Evolutionary conservation across 495 filamentous ascomycete genomes (phyloP), one percentile per base, ranked within the genome.

Genomic region (Acidomyces sp.): DNA sequence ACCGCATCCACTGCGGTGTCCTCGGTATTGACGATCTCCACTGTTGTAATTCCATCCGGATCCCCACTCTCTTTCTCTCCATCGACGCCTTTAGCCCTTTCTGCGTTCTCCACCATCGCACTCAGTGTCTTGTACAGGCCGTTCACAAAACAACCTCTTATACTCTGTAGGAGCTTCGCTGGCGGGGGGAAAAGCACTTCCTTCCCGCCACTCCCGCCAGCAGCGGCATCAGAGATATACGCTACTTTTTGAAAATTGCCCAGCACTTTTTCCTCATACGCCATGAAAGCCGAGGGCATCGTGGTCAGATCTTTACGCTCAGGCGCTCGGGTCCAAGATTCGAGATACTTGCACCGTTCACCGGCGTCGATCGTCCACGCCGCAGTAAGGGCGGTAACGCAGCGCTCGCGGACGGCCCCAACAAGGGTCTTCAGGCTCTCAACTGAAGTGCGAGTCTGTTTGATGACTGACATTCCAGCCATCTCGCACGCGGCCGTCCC

Each of bases 21-120:
- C 26, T 11, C n/a, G n/a, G n/a, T n/a, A n/a, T n/a, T n/a, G n/a
- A n/a, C 37, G 19, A 15, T 23, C 35, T 26, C 34, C 7, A 34
- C 32, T 27, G 56, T 38, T 3, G 46, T 54, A 6, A 60, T 38
- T 31, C 56, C 53, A 39, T 58, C 60, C 9, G 43, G 67, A 34
- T 59, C 62, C 27, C 44, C 54, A 43, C 82, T 77, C 6, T 62
- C 62, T 2, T 64, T 68, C 65, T 67, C 70, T 22, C 72, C 71
- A 23, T 71, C 65, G 38, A 68, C 68, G 38, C 72, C 69, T 1
- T 76, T 55, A 1, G 74, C 66, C 27, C 70, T 75, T 60, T 94
- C 85, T 23, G 90, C 88, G 60, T 90, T 93, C 60, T 95, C 90
- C 0, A 97, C 85, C 71, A 97, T 82, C 3, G 88, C 90, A 51